A percentile compares a stretch with the other conserved stretches of the same genome.
phyloP scores from a whole-genome alignment of 192 early-diverging fungal species.

The Linderina pennispora region DNA sequence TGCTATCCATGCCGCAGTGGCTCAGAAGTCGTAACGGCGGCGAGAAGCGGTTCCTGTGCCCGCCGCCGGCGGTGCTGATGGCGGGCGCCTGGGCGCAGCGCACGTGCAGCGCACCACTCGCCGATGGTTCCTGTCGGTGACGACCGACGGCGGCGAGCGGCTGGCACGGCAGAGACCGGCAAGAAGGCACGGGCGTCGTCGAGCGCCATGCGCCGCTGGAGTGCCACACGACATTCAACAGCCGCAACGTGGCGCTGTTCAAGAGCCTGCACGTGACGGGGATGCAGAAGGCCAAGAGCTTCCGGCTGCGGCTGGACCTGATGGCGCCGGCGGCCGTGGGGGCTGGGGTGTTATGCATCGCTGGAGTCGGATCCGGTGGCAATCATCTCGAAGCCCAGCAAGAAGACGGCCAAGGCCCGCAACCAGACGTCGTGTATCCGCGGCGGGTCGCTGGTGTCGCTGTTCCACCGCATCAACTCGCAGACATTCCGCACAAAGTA shows the following conservation, averaged over 20 bases:
- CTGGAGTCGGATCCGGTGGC: constrained; percentile 69
- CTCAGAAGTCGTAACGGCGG: constrained; percentile 93
- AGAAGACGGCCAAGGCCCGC: constrained; percentile 80
- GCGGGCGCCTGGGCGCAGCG: constrained; percentile 39
- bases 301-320: constrained; percentile 63
- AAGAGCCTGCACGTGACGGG: constrained; percentile 73
- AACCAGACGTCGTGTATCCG: constrained; percentile 73
- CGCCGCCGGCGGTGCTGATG: constrained; percentile 67
- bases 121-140: constrained; percentile 59
- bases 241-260: constrained; percentile 55
- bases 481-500: constrained; percentile 88
- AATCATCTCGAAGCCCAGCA: constrained; percentile 91
- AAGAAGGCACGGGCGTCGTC: constrained; percentile 21
- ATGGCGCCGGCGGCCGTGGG: constrained; percentile 36
- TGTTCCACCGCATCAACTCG: constrained; percentile 89
- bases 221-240: constrained; percentile 43
- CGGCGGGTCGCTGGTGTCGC: constrained; percentile 65
- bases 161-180: not conserved
- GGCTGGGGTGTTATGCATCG: no score
- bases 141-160: constrained; percentile 48
- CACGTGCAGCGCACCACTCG: constrained; percentile 46
- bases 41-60: constrained; percentile 82
- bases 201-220: constrained; percentile 45
- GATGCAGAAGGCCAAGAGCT: constrained; percentile 74
- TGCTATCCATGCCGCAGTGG: constrained; percentile 77